Evolutionary conservation across 805 yeast species (phyloP).

Genomic region (Brettanomyces custersianus): DNA sequence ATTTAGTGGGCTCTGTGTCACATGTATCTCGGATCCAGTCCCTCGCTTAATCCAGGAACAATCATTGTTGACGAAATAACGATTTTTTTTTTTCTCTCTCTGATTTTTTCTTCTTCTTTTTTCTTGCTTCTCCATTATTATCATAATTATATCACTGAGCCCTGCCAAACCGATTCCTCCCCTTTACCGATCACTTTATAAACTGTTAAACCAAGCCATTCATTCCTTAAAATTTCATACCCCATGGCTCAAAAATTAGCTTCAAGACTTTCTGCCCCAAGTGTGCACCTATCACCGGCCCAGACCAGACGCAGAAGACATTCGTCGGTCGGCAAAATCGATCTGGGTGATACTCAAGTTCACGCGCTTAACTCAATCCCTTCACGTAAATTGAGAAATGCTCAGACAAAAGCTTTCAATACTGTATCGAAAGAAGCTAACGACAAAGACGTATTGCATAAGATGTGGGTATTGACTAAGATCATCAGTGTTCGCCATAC

Average conservation of each 20-base stretch:
- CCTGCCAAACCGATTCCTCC: too few species aligned
- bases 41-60: too few species aligned
- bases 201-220: too few species aligned
- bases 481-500: slow-evolving; percentile 55
- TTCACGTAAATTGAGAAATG: slow-evolving; percentile 31
- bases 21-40: too few species aligned
- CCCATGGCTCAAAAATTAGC: not conserved
- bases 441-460: slow-evolving; percentile 46
- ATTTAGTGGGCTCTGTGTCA: too few species aligned
- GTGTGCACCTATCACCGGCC: not conserved
- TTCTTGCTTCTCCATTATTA: not conserved
- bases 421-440: slow-evolving; percentile 18
- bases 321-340: slow-evolving; percentile 68
- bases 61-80: too few species aligned
- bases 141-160: too few species aligned
- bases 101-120: not conserved
- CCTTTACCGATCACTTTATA: too few species aligned
- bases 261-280: not conserved
- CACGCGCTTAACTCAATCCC: slow-evolving; percentile 62
- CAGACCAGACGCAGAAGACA: slow-evolving; percentile 14
- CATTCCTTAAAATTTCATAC: too few species aligned
- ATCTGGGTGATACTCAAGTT: slow-evolving; percentile 64
- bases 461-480: slow-evolving; percentile 47
- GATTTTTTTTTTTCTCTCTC: not conserved
- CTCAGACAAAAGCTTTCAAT: slow-evolving; percentile 23